Conservation (phyloP, 352 stramenopile species). For the Globisporangium megalacanthum region DNA sequence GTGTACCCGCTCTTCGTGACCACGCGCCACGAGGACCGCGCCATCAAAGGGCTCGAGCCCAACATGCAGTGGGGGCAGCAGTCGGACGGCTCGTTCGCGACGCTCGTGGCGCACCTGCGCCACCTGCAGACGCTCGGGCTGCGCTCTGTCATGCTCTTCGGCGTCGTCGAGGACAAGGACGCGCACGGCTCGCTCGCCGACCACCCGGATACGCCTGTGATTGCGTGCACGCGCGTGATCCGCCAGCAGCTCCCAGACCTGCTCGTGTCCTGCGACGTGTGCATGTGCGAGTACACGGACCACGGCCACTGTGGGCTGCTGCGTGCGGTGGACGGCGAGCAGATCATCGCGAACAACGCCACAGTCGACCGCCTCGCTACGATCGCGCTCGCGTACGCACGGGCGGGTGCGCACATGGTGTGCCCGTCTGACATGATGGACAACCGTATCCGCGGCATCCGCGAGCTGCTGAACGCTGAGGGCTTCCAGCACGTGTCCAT, state of each 20-base stretch:
- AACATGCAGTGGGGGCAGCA: slow-evolving; percentile 83
- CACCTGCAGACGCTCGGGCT: slow-evolving; percentile 68
- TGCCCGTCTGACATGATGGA: slow-evolving; percentile 98
- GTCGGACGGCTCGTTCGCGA: slow-evolving; percentile 53
- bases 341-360: slow-evolving; percentile 95
- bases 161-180: slow-evolving; percentile 84
- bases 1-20: slow-evolving; percentile 90
- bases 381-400: slow-evolving; percentile 94
- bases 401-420: slow-evolving; percentile 97
- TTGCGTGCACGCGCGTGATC: slow-evolving; percentile 59
- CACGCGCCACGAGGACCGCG: slow-evolving; percentile 51
- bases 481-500: slow-evolving; percentile 98
- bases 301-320: slow-evolving; percentile 84
- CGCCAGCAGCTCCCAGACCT: slow-evolving; percentile 65
- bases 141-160: slow-evolving; percentile 86
- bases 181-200: slow-evolving; percentile 69
- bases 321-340: slow-evolving; percentile 88
- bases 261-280: slow-evolving; percentile 84
- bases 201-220: slow-evolving; percentile 69
- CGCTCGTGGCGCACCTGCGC: slow-evolving; percentile 70
- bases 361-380: slow-evolving; percentile 95
- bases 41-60: slow-evolving; percentile 75
- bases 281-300: slow-evolving; percentile 90
- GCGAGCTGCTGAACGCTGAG: slow-evolving; percentile 92
- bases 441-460: slow-evolving; percentile 94